A percentile compares a stretch with the other conserved stretches of the same genome.
Conservation (phyloP, 306 rosid species). For the Hippophae rhamnoides region DNA sequence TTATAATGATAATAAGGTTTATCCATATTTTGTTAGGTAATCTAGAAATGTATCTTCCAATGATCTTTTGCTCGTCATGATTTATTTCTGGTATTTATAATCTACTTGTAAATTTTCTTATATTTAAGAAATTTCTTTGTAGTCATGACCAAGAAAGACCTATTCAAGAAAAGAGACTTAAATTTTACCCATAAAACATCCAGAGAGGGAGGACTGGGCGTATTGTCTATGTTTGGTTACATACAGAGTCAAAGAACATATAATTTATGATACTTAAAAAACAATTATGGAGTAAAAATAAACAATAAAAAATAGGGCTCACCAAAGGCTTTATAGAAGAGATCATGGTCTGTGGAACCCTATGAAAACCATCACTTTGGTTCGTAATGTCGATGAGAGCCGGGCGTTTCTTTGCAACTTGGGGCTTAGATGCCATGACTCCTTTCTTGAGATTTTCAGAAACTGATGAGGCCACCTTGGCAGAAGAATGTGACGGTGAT, state of each 20-base stretch:
- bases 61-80: neutral
- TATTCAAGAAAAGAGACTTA: neutral
- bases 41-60: neutral
- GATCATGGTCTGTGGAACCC: conserved; percentile 3
- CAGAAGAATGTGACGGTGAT: conserved; percentile 13
- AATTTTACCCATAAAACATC: too few species aligned
- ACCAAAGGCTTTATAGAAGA: conserved; percentile 38
- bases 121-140: neutral
- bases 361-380: conserved; percentile 23
- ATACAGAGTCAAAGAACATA: too few species aligned
- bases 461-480: conserved; percentile 18
- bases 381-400: conserved; percentile 44
- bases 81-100: neutral
- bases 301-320: neutral
- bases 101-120: neutral
- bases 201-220: too few species aligned
- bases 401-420: conserved; percentile 35
- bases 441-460: conserved; percentile 20
- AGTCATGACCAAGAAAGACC: neutral
- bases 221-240: too few species aligned
- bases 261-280: too few species aligned
- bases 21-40: neutral
- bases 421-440: conserved; percentile 23
- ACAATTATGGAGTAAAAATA: neutral
- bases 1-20: neutral